Evolutionary conservation across 2,329 filamentous ascomycete genomes (phyloP), one percentile per base, ranked within the genome.

Genomic region (Niveomyces coronatus): DNA sequence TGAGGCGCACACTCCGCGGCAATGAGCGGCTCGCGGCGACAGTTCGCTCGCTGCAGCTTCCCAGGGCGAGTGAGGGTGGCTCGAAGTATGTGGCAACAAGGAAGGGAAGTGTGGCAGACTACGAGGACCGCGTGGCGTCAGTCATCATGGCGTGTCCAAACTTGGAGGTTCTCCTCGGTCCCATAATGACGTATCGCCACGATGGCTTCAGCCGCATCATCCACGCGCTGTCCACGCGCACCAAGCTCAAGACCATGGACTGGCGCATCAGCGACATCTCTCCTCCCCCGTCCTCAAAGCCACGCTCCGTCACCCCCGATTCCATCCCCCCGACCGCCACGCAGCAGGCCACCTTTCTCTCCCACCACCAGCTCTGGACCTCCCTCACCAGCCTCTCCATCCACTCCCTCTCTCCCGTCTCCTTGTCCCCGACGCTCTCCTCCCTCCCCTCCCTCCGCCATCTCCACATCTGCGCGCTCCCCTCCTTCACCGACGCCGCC

Each of bases 121-220:
- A 80, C 48, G 64, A 75, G 42, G 67, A 76, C 45, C 53, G 74
- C 3, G 63, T 79, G 2, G 74, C 76, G 0, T 70, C 76, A 5
- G 55, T 81, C 17, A 62, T 81, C 41, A 77, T 79, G 74, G 69
- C 73, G 0, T 81, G 76, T 40, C 76, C 76, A 3, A 79, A 80
- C 45, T 59, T 82, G 9, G 76, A 81, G 55, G 63, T 65, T 35
- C 57, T 81, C 6, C 57, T 65, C 9, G 75, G 76, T 1, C 69
- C 71, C 27, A 64, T 71, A 39, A 64, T 68, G 3, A 53, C 57
- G 4, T 77, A 79, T 49, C 62, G 70, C 39, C 71, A 77, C 53
- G 62, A 65, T 2, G 15, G 16, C n/a, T 77, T 72, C 47, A 70
- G 64, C 50, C 67, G 68, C 32, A 59, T 77, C 9, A 68, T 74